phyloP scores from a whole-genome alignment of 1,284 basidiomycete genomes.

The Ceratobasidium sp. region DNA sequence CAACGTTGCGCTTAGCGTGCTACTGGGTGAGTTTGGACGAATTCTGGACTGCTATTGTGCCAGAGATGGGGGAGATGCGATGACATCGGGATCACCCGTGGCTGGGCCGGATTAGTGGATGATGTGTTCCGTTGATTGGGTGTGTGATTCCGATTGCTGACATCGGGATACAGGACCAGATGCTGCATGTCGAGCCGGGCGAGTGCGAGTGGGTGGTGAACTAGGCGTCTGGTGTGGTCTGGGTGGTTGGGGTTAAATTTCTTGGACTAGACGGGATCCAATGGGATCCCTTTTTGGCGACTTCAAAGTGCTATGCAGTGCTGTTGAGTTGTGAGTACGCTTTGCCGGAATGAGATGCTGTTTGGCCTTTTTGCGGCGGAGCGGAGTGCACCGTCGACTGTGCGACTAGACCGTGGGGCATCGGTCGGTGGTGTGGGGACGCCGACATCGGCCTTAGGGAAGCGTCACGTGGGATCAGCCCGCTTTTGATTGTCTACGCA shows the following conservation, averaged over 20 bases:
- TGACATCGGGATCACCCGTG: constrained; percentile 38
- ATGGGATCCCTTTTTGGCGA: neutral
- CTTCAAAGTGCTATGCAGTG: constrained; percentile 8
- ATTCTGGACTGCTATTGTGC: constrained; percentile 31
- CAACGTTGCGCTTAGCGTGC: constrained; percentile 22
- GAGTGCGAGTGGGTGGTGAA: constrained; percentile 33
- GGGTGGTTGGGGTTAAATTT: constrained; percentile 10
- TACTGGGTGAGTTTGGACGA: constrained; percentile 24
- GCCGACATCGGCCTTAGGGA: constrained; percentile 22
- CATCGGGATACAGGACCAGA: constrained; percentile 29
- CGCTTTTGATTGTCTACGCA: constrained; percentile 2
- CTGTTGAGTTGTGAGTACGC: neutral
- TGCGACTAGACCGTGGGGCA: neutral
- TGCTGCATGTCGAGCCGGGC: constrained; percentile 41
- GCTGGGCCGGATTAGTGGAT: constrained; percentile 30
- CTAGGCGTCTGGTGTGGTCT: constrained; percentile 4
- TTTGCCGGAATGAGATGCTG: constrained; percentile 28
- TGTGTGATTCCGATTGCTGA: constrained; percentile 33
- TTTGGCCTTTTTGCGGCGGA: neutral
- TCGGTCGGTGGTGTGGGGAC: constrained; percentile 14
- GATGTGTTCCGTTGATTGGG: constrained; percentile 25
- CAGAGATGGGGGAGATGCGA: constrained; percentile 9
- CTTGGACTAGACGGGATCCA: constrained; percentile 19
- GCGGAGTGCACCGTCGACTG: neutral
- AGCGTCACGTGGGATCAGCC: constrained; percentile 2